Evolutionary conservation across 768 basidiomycete genomes (phyloP), one percentile per base, ranked within the genome.

Genomic region (Auricularia heimuer): DNA sequence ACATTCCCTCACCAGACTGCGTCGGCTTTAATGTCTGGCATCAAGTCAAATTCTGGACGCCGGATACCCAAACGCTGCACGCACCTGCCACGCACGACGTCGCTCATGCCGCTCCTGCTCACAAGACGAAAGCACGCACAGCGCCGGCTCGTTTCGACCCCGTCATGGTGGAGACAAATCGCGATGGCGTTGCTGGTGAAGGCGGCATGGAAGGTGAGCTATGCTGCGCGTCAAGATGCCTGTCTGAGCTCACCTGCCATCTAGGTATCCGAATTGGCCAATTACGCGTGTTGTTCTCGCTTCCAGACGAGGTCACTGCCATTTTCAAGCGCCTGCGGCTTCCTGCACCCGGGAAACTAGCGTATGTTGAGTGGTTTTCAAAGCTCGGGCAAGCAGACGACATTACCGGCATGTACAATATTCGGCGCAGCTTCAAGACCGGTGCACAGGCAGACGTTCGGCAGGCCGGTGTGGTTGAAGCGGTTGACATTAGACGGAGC

Each of bases 31-130:
- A 29, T 3, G 1, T 60, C 24, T 60, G 56, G 56, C 56, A 60
- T 3, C 56, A 33, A 4, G 34, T 60, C n/a, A 60, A 60, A 34
- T 60, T 60, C 3, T 14, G 3, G 16, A 60, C 56, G 1, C 56
- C 56, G 3, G 34, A 60, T 2, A 60, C 29, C 3, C 29, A 60
- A 24, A 80, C 80, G 1, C 34, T 60, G 2, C 29, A 29, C 24
- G 56, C 56, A 24, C 24, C 56, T 8, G 21, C 24, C 8, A 60
- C 56, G 34, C 56, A 29, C 3, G 56, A 60, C 16, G 33, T 34
- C 24, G 56, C 56, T 1, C 34, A 34, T 18, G 56, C 56, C 7
- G 10, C 24, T 12, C 56, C 56, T 7, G 29, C 24, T 18, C 21
- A 35, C 1, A 29, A 35, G 34, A 33, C 56, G 8, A 14, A 24